Base-by-base conservation (phyloP, 495 filamentous ascomycete genomes). In the Neurospora tetrasperma region DNA sequence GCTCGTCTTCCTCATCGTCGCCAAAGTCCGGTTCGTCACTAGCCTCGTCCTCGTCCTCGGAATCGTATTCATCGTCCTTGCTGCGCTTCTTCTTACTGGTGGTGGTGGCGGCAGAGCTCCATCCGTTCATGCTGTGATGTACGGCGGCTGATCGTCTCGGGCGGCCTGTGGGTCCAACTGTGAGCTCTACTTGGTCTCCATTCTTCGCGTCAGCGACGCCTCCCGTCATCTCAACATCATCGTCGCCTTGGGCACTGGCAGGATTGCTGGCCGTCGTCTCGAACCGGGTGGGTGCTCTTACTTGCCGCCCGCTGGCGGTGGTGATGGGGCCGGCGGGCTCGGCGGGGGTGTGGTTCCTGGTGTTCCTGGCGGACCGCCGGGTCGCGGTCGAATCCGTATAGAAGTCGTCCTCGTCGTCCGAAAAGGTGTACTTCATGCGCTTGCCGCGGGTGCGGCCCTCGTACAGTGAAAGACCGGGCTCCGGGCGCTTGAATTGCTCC, bases 381-480 rank as follows among this genome's bases (percentile, higher is more conserved):
- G 84, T 87, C 27, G 54, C 54, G 27, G 88, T 84, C 35, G 88
- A 90, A 79, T 97, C 93, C 3, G 92, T 93, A 70, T 88, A 87
- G 43, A 83, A 84, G 16, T 92, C 90, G 23, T 90, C 91, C 76
- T 96, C 93, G 46, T 97, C 94, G 54, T 97, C 94, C 0, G 94
- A 97, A 79, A 92, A 98, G 0, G 94, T 98, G 75, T 98, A 99
- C 79, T 92, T 96, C 81, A 97, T 91, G 62, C 94, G 91, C 83
- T 98, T 98, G 48, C 96, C 96, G 70, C 96, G 89, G 0, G 96
- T 98, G 59, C 96, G 93, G 44, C 96, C 96, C 84, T 99, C 96
- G 81, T 98, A 98, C 70, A 96, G 85, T 16, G 94, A 97, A 81
- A 94, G 94, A 4, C 93, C 94, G 38, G 91, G 91, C 75, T 97